Conservation (phyloP, 768 basidiomycete species). For the Macrocybe gigantea region DNA sequence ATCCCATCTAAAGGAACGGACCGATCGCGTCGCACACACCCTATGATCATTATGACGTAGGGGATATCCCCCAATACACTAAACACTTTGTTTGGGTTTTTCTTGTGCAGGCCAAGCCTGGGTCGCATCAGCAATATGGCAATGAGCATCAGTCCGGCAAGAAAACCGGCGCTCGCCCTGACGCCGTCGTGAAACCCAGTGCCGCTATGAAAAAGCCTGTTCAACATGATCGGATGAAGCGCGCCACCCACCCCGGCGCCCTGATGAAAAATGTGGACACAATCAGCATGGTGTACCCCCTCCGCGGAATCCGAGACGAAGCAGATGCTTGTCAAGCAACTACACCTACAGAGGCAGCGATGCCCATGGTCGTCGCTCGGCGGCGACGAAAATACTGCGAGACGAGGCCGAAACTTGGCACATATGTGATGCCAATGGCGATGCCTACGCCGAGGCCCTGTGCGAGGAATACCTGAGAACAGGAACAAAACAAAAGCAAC, state of each 20-base stretch:
- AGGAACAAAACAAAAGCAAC: slow-evolving; percentile 4
- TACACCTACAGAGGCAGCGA: slow-evolving; percentile 22
- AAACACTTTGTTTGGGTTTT: slow-evolving; percentile 18
- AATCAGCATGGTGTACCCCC: no score
- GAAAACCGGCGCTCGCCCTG: slow-evolving; percentile 31
- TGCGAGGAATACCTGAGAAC: slow-evolving; percentile 35
- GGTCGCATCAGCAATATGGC: slow-evolving; percentile 28
- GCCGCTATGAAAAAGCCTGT: slow-evolving; percentile 39
- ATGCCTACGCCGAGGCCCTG: slow-evolving; percentile 46
- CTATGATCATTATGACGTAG: slow-evolving; percentile 37
- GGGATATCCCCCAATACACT: slow-evolving; percentile 35
- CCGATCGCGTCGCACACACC: slow-evolving; percentile 15
- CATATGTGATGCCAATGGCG: slow-evolving; percentile 44
- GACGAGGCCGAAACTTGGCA: slow-evolving; percentile 35
- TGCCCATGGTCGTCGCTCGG: slow-evolving; percentile 27
- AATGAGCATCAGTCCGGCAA: slow-evolving; percentile 22
- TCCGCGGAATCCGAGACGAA: no score
- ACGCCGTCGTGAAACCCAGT: slow-evolving; percentile 47
- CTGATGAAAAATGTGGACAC: slow-evolving; percentile 10
- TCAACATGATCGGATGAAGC: slow-evolving; percentile 60
- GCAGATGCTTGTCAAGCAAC: not conserved
- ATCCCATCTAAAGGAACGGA: not conserved
- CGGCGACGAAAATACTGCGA: slow-evolving; percentile 31
- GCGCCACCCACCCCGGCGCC: slow-evolving; percentile 55
- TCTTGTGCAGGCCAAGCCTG: slow-evolving; percentile 30